phyloP scores from a whole-genome alignment of 768 basidiomycete genomes.

The Termitomyces sp. region DNA sequence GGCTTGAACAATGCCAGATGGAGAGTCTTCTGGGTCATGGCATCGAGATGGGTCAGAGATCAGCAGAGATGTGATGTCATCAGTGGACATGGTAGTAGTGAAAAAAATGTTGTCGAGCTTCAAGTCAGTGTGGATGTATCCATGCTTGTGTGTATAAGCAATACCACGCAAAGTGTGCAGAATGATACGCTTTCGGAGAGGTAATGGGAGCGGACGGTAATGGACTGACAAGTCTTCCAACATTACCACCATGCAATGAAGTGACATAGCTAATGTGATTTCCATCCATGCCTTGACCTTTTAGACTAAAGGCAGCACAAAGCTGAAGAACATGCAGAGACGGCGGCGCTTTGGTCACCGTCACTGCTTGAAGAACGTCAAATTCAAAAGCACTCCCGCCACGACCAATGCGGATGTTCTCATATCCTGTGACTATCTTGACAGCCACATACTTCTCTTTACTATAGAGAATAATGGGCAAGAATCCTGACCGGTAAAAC shows the following conservation, averaged over 20 bases:
- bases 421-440: not conserved
- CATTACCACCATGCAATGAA: not conserved
- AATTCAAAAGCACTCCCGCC: conserved; percentile 6
- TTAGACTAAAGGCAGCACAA: not conserved
- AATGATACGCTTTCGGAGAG: not conserved
- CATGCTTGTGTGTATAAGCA: no score
- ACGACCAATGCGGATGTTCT: not conserved
- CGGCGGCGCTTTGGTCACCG: not conserved
- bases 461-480: not conserved
- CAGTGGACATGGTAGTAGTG: no score
- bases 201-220: not conserved
- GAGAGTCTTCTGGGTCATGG: no score
- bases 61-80: no score
- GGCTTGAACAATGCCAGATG: no score
- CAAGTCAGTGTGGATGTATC: no score
- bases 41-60: no score
- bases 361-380: not conserved
- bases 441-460: not conserved
- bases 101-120: no score
- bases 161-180: not conserved
- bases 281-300: not conserved
- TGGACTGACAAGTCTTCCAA: not conserved
- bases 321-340: not conserved
- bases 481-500: no score
- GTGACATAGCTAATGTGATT: not conserved